Evolutionary conservation across 306 rosid genomes (phyloP).

Genomic region (Cucumis hystrix): DNA sequence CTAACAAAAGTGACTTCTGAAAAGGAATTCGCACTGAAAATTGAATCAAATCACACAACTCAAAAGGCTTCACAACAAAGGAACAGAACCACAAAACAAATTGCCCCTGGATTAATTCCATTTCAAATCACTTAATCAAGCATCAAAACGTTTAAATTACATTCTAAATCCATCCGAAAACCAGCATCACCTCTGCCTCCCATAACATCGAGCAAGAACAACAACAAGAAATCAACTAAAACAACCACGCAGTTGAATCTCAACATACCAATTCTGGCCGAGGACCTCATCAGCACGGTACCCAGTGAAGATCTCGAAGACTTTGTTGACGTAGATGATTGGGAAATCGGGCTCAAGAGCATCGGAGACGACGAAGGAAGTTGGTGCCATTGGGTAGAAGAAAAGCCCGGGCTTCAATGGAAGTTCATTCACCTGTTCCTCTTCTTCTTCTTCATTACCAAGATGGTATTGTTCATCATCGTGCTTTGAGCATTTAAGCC

Average conservation of each 20-base stretch:
- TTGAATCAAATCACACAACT: background rate
- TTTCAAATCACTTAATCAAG: background rate
- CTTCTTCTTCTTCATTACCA: conserved; percentile 6
- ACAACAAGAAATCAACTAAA: background rate
- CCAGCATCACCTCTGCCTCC: background rate
- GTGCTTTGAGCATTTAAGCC: conserved; percentile 36
- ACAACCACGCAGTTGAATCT: background rate
- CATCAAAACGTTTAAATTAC: background rate
- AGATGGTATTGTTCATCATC: background rate
- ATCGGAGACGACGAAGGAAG: conserved; percentile 83
- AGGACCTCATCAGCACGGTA: conserved; percentile 88
- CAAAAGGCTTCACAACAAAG: background rate
- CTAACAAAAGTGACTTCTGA: background rate
- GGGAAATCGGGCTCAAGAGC: conserved; percentile 88
- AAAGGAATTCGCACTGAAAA: background rate
- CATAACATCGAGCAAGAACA: background rate
- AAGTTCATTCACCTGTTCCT: conserved; percentile 30
- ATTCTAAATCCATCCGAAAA: background rate
- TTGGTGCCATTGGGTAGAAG: conserved; percentile 55
- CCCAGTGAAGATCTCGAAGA: conserved; percentile 79
- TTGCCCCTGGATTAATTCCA: background rate
- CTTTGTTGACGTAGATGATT: conserved; percentile 80
- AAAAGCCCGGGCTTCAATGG: conserved; percentile 30
- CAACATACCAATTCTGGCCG: conserved; percentile 72
- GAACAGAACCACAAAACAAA: background rate